Percentiles rank a stretch among this genome's conserved stretches.
These are phyloP conservation scores for Mortierella sp. DNA, from an alignment of 371 early-diverging fungal genomes.

Conservation along the genomic window DNA sequence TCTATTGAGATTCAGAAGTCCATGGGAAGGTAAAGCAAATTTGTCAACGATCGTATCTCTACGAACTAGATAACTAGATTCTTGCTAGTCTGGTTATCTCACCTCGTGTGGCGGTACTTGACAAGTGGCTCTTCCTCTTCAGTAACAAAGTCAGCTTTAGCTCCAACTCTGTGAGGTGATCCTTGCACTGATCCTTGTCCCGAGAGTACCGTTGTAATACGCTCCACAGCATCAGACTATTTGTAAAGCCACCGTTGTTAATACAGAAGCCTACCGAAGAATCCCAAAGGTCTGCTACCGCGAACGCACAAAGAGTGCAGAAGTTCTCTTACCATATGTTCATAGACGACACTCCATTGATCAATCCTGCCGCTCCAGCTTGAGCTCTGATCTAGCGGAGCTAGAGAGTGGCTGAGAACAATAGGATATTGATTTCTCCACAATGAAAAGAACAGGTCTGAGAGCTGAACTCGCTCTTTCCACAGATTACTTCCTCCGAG, in stretches of 20 bases:
- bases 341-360: constrained; percentile 60
- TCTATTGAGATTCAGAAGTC: constrained; percentile 27
- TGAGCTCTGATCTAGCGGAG: constrained; percentile 59
- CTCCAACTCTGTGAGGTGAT: constrained; percentile 45
- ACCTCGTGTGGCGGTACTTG: constrained; percentile 64
- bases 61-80: background rate
- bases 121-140: constrained; percentile 63
- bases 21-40: background rate
- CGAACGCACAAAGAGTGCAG: background rate
- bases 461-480: constrained; percentile 65
- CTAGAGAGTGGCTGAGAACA: constrained; percentile 66
- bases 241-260: background rate
- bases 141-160: constrained; percentile 60
- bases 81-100: constrained; percentile 1
- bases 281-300: background rate
- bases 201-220: constrained; percentile 61
- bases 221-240: constrained; percentile 66
- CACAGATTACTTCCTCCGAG: constrained; percentile 69
- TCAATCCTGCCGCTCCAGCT: constrained; percentile 61
- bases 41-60: background rate
- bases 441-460: constrained; percentile 71
- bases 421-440: constrained; percentile 78
- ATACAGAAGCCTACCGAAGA: background rate
- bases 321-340: constrained; percentile 52
- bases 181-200: constrained; percentile 61